Percentiles rank a stretch among this genome's conserved stretches.
These are phyloP conservation scores for Antitrichia curtipendula DNA, from an alignment of 225 moss, liverwort and hornwort genomes.

Conservation along the genomic window DNA sequence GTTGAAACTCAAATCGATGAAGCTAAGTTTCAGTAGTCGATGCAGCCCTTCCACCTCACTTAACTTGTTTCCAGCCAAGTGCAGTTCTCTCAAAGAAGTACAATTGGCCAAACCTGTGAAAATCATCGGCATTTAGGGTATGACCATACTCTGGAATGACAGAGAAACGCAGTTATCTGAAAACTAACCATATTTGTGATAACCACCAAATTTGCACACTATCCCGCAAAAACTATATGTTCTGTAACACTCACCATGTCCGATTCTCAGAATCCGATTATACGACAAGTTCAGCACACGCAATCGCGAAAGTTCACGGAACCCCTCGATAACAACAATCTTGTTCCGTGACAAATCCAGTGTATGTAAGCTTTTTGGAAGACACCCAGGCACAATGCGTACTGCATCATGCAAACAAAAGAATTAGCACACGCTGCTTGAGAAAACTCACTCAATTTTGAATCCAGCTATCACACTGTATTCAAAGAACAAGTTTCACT, in stretches of 20 bases:
- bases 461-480: neutral
- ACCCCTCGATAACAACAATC: slow-evolving; percentile 66
- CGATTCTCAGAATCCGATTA: slow-evolving; percentile 79
- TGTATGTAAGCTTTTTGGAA: slow-evolving; percentile 68
- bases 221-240: neutral
- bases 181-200: neutral
- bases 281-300: slow-evolving; percentile 74
- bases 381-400: slow-evolving; percentile 56
- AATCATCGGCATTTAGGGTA: neutral
- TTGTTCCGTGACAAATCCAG: slow-evolving; percentile 92
- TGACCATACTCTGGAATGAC: neutral
- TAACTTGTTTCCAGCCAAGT: slow-evolving; percentile 78
- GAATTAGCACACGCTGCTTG: neutral
- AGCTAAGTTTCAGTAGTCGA: slow-evolving; percentile 63
- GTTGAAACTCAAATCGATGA: slow-evolving; percentile 77
- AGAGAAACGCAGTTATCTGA: neutral
- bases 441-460: neutral
- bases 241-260: slow-evolving; percentile 54
- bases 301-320: slow-evolving; percentile 67
- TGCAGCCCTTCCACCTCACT: slow-evolving; percentile 94
- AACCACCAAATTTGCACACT: neutral
- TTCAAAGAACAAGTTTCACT: neutral
- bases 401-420: slow-evolving; percentile 29
- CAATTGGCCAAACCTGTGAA: slow-evolving; percentile 65
- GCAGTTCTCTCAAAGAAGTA: slow-evolving; percentile 65